Evolutionary conservation across 345 rosid species (phyloP), one percentile per base, ranked within the genome.

Genomic region (Dimocarpus longan): DNA sequence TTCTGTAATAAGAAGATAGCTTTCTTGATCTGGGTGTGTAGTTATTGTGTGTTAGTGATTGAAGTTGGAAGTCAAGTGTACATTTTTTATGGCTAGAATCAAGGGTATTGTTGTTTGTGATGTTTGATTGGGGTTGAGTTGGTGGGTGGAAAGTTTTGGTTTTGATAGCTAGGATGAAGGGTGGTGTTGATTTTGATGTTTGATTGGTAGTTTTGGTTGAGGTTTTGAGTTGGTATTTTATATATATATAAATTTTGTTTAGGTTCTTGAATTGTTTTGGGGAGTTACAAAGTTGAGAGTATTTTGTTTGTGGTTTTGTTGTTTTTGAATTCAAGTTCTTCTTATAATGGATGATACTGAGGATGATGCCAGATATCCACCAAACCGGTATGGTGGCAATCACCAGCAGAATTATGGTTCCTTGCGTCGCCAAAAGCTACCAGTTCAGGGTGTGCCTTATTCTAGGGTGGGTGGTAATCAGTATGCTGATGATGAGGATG

Each of bases 341-440:
- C 15, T 84, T 26, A 72, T 88, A 71, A 96, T 96, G 99, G 98
- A 88, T 79, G 92, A 90, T 64, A 85, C 82, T 32, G 95, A 91
- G 82, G 97, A 91, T 70, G 92, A 93, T 82, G 90, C 87, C 1
- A 86, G 95, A 81, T 93, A 89, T 79, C 89, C 93, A 1, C 85
- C 86, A 69, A 91, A 93, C 67, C 76, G 81, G 1, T 90, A 87
- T 80, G 88, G 83, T 52, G 75, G 78, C 21, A 82, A 74, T 86
- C 84, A 83, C 73, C 85, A 78, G 68, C 89, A 78, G 73, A 83
- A 80, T 48, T 88, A 83, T 70, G 86, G 84, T 71, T 84, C 93
- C 65, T 84, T 82, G 0, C 85, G 79, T 81, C 85, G 91, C 21
- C 92, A 90, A 70, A 96, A 89, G 73, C 94, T 88, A 64, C 93